phyloP scores from a whole-genome alignment of 352 stramenopile genomes.

The Globisporangium acanthophoron region DNA sequence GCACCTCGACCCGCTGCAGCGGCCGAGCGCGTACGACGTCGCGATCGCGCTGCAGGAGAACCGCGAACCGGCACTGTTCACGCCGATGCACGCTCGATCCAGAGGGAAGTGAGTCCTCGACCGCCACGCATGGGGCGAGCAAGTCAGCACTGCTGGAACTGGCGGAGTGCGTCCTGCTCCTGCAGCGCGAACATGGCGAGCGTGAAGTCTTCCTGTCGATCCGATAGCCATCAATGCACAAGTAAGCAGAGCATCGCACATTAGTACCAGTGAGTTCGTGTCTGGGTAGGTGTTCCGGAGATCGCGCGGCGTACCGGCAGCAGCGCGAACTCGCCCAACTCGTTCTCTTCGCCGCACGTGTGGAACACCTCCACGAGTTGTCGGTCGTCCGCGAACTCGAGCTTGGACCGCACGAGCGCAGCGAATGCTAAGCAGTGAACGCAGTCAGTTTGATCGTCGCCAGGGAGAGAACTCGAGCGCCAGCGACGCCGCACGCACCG shows the following conservation, averaged over 20 bases:
- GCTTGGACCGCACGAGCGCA: conserved; percentile 46
- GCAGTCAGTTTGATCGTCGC: not conserved
- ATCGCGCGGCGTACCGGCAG: conserved; percentile 26
- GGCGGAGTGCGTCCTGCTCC: conserved; percentile 39
- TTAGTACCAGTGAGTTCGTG: not conserved
- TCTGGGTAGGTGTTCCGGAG: too few relatives aligned
- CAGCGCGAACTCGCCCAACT: conserved; percentile 67
- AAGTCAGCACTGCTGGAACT: conserved; percentile 15
- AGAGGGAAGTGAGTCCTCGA: not conserved
- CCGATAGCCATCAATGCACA: not conserved
- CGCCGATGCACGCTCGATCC: conserved; percentile 15
- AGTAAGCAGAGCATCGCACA: conserved; percentile 1
- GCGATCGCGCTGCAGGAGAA: conserved; percentile 66
- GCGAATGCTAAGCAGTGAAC: conserved; percentile 32
- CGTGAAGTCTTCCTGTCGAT: conserved; percentile 55
- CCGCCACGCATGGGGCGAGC: not conserved
- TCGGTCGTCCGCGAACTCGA: conserved; percentile 41
- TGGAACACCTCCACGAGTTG: conserved; percentile 67
- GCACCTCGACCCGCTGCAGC: conserved; percentile 56
- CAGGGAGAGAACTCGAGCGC: not conserved
- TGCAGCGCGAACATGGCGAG: conserved; percentile 55
- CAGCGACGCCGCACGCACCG: conserved; percentile 19
- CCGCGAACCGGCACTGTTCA: conserved; percentile 47
- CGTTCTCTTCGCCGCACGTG: conserved; percentile 75
- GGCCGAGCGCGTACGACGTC: conserved; percentile 70